Evolutionary conservation across 176 grass and related monocot genomes (phyloP), one percentile per base, ranked within the genome.

Genomic region (Oropetium thomaeum): DNA sequence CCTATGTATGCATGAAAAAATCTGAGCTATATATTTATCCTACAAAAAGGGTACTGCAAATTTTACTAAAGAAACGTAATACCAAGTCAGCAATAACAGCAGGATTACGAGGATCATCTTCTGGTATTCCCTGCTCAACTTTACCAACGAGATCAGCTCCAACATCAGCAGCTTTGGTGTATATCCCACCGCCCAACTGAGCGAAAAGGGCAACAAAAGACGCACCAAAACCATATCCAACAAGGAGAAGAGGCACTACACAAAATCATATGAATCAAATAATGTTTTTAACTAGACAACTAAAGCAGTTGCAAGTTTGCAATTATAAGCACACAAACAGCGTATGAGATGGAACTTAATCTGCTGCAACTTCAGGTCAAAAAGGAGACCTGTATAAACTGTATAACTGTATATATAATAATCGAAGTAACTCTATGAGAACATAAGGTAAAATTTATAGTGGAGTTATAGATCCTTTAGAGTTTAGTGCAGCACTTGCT

Each of bases 41-140:
- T 64, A 62, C n/a, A 54, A 9, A 47, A 34, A 62, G 25, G 8
- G 19, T 9, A 62, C 49, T 62, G 0, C 32, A 84, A 30, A 26
- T 67, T 87, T 71, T 55, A 77, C 44, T 61, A 34, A 38, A 83
- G 49, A 82, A 77, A 73, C 41, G 59, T 70, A 83, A 79, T 93
- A 99, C 96, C 96, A 99, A 78, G 64, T 99, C 96, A 85, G 96
- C 96, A 81, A 99, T 99, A 52, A 99, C 96, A 82, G 96, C 96
- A 90, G 96, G 96, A 83, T 99, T 99, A 74, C 96, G 86, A 75
- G 96, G 96, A 83, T 99, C 96, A 77, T 99, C 96, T 90, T 99
- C 96, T 58, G 96, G 96, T 88, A 99, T 99, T 74, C 96, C 96
- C 77, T 99, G 96, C 54, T 99, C 96, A 48, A 99, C 87, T 90